Conservation (phyloP, 2,329 filamentous ascomycete species). For the Zarea fungicola region DNA sequence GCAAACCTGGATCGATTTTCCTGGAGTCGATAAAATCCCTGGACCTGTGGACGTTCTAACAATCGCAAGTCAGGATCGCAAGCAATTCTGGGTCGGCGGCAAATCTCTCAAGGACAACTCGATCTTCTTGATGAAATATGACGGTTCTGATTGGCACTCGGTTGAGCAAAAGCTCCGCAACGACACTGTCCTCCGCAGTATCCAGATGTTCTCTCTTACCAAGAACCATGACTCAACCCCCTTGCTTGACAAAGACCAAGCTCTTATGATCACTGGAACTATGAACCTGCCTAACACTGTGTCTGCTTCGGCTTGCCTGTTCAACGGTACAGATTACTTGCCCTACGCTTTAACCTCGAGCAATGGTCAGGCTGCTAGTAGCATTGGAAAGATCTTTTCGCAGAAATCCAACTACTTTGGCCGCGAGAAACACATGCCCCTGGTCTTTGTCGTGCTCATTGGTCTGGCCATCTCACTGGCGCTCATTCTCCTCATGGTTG, state of each 20-base stretch:
- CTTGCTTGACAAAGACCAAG: conserved; percentile 61
- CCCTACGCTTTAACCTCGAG: conserved; percentile 78
- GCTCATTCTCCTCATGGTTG: conserved; percentile 71
- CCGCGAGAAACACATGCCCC: conserved; percentile 52
- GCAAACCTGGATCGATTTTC: conserved; percentile 60
- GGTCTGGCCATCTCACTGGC: conserved; percentile 72
- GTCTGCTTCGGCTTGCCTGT: conserved; percentile 78
- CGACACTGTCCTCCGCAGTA: conserved; percentile 65
- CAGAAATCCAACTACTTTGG: conserved; percentile 71
- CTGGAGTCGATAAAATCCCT: conserved; percentile 61
- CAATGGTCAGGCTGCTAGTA: conserved; percentile 60
- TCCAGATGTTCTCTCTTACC: conserved; percentile 75
- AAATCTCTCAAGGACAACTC: conserved; percentile 57
- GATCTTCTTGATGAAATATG: conserved; percentile 76
- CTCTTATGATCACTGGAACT: conserved; percentile 78
- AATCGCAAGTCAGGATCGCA: conserved; percentile 64
- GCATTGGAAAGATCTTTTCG: conserved; percentile 76
- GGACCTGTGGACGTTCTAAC: conserved; percentile 75
- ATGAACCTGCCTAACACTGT: conserved; percentile 73
- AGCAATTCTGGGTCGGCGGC: conserved; percentile 79
- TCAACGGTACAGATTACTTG: conserved; percentile 71
- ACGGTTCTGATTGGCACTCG: conserved; percentile 65
- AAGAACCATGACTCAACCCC: conserved; percentile 59
- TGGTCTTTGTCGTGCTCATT: conserved; percentile 77
- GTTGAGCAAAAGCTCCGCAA: conserved; percentile 58